Base-by-base conservation (phyloP, 129 eudicot genomes). In the Tanacetum coccineum region DNA sequence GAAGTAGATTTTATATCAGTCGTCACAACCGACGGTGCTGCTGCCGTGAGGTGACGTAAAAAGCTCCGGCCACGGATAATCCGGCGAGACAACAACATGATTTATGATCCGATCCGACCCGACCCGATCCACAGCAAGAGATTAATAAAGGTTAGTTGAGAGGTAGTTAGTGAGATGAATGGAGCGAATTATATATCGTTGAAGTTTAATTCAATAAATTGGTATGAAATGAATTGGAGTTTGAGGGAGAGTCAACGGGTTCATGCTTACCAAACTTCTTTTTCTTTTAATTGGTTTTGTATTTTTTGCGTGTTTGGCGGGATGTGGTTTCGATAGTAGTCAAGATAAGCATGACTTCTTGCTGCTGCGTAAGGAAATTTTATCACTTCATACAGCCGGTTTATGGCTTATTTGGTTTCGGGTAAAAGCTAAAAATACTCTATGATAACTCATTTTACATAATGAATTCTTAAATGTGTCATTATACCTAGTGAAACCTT, bases 11-110 rank as follows among this genome's bases (percentile, higher is more conserved):
- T 75, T 8, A 59, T 46, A 3, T 51, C 57, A 13, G 66, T 65
- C 51, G 49, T 45, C 53, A 71, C 69, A 42, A 40, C 30, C 54
- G 82, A 20, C 19, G 75, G 64, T 60, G 77, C 64, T 30, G 87
- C 64, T 30, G 87, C 45, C 25, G 45, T 50, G 7, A 59, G 66
- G 81, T 55, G 44, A 4, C 74, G 47, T 55, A 63, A 46, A 64
- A 74, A 75, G 69, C 82, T 78, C 22, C 59, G 39, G 18, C 70
- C 66, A 67, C 66, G 84, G 62, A 52, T 32, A 73, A 87, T 64
- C 74, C 83, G 81, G 78, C 91, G 84, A 79, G 79, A 75, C 26
- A 82, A 63, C 88, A 87, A 69, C 67, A 21, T 73, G 39, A 13
- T 39, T 22, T 47, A 11, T 30, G 67, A 74, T 66, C 73, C 51